Base-by-base conservation (phyloP, 176 grass and related monocot genomes). In the Musa schizocarpa region DNA sequence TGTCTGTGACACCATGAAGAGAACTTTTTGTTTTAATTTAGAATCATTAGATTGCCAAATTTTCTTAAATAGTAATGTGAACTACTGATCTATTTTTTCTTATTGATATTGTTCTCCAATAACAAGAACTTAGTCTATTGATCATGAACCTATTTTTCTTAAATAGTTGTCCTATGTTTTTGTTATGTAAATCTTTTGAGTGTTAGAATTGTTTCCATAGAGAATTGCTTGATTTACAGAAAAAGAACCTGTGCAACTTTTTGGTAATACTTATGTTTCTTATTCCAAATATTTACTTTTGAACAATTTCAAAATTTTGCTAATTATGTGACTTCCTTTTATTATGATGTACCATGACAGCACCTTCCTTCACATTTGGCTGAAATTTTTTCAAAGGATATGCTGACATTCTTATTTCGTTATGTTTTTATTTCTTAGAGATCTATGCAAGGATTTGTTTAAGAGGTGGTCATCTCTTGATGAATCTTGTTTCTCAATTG, bases 371-470 rank as follows among this genome's bases (percentile, higher is more conserved):
- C 34, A 43, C 34, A 43, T 43, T 29, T 6, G 34, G 34, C 4
- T 43, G 34, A 43, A 43, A 43, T 6, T 43, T 43, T 43, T 43
- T 43, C 34, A 43, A 43, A 43, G 34, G 34, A 43, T 43, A 6
- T 43, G 34, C 34, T 43, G 34, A 6, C 34, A 43, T 43, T 43
- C 34, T 43, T 43, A 43, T 43, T 43, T 43, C 26, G 71, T 69
- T 43, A 17, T 79, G 2, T 4, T 72, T 58, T 53, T 52, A 43
- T 81, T 77, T 83, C 76, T 77, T 88, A 99, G 95, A 83, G 53
- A 51, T 69, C 75, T 99, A 52, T 92, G 91, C 86, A 92, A 94
- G 83, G 81, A 82, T 52, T 75, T 89, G 78, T 81, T 99, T 61
- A 63, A 48, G 65, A 89, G 79, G 51, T 92, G 88, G 90, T 75